Evolutionary conservation across 805 yeast species (phyloP).

Genomic region (Middelhovenomyces tepae): DNA sequence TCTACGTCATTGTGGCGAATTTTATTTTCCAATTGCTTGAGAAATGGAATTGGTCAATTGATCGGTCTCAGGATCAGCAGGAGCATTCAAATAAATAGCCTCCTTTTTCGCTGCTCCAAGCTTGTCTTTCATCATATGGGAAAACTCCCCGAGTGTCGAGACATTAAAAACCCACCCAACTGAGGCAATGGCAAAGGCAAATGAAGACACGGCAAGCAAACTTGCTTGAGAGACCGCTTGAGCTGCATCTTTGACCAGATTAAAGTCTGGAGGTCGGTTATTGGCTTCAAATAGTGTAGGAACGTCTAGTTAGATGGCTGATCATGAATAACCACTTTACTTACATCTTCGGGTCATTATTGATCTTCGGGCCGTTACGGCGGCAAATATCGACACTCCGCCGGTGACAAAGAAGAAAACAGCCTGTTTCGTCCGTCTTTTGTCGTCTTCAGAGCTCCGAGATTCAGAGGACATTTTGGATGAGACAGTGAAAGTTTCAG

Average conservation of each 20-base stretch:
- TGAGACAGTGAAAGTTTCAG: no score
- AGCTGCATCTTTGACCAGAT: slow-evolving; percentile 73
- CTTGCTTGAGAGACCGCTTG: slow-evolving; percentile 80
- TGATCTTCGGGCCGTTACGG: slow-evolving; percentile 68
- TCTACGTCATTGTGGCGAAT: no score
- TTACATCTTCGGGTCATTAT: slow-evolving; percentile 56
- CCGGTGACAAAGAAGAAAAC: slow-evolving; percentile 65
- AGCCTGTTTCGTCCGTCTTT: slow-evolving; percentile 61
- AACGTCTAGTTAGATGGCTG: slow-evolving; percentile 28
- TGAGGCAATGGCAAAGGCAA: slow-evolving; percentile 66
- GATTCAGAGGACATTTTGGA: no score
- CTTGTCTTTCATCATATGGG: slow-evolving; percentile 50
- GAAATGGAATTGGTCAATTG: no score
- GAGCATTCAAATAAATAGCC: slow-evolving; percentile 2
- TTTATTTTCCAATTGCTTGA: no score
- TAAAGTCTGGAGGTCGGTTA: slow-evolving; percentile 76
- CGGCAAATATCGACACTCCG: slow-evolving; percentile 57
- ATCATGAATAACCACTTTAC: slow-evolving; percentile 4
- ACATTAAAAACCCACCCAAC: slow-evolving; percentile 76
- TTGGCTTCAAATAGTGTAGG: slow-evolving; percentile 79
- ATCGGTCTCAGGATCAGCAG: slow-evolving; percentile 3
- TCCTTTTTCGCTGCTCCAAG: slow-evolving; percentile 55
- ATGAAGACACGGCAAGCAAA: slow-evolving; percentile 58
- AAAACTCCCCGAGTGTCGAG: slow-evolving; percentile 59
- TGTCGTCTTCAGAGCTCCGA: no score